A percentile compares a stretch with the other conserved stretches of the same genome.
phyloP scores from a whole-genome alignment of 805 yeast genomes.

The Kurtzmaniella cleridarum region DNA sequence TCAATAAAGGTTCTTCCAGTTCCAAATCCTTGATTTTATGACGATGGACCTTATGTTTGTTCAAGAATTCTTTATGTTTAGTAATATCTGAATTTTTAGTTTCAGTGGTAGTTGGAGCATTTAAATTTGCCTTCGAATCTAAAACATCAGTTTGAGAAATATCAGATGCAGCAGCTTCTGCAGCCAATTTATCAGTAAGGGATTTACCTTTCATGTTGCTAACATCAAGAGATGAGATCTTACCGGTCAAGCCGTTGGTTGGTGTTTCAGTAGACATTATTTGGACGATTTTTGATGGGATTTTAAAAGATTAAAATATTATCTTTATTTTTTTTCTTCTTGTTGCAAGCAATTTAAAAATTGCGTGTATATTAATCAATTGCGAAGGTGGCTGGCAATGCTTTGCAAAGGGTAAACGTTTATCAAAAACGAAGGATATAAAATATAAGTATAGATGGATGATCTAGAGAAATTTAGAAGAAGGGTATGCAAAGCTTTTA shows the following conservation, averaged over 20 bases:
- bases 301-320: too few relatives aligned
- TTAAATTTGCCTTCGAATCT: constrained; percentile 15
- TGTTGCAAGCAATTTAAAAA: too few relatives aligned
- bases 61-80: constrained; percentile 53
- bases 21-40: constrained; percentile 68
- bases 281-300: too few relatives aligned
- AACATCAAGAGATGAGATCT: constrained; percentile 37
- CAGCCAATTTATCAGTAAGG: constrained; percentile 39
- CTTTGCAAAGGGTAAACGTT: too few relatives aligned
- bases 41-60: constrained; percentile 64
- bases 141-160: constrained; percentile 14
- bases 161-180: constrained; percentile 33
- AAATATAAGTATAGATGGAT: too few relatives aligned
- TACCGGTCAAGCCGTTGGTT: constrained; percentile 42
- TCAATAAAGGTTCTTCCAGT: constrained; percentile 82
- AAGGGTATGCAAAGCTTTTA: too few relatives aligned
- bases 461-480: too few relatives aligned
- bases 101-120: constrained; percentile 14
- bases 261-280: constrained; percentile 56
- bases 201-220: constrained; percentile 26
- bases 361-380: too few relatives aligned
- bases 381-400: too few relatives aligned
- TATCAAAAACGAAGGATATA: too few relatives aligned
- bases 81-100: constrained; percentile 21
- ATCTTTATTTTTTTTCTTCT: too few relatives aligned